A percentile compares a stretch with the other conserved stretches of the same genome.
Conservation (phyloP, 352 stramenopile species). For the Globisporangium ultimum region DNA sequence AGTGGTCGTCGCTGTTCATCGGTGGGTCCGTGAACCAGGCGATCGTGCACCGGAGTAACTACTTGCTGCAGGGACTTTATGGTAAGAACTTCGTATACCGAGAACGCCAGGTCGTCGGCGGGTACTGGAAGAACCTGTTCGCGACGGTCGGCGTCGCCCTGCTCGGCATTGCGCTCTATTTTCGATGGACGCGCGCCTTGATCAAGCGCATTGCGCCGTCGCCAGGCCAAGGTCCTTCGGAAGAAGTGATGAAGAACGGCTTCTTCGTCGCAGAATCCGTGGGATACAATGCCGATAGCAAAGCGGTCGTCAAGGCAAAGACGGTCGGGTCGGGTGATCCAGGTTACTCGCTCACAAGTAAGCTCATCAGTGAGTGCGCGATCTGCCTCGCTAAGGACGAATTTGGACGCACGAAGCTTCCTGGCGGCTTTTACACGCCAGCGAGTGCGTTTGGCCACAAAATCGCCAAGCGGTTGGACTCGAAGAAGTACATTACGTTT, state of each 20-base stretch:
- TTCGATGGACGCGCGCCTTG: slow-evolving; percentile 46
- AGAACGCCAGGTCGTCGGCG: slow-evolving; percentile 52
- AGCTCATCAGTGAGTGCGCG: slow-evolving; percentile 54
- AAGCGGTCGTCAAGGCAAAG: slow-evolving; percentile 38
- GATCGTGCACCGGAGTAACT: slow-evolving; percentile 75
- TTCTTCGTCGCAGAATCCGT: slow-evolving; percentile 57
- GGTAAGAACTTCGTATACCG: slow-evolving; percentile 60
- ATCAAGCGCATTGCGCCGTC: slow-evolving; percentile 64
- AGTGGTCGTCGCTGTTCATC: slow-evolving; percentile 70
- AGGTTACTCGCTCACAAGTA: slow-evolving; percentile 53
- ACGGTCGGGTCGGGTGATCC: slow-evolving; percentile 44
- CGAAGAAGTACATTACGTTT: slow-evolving; percentile 57
- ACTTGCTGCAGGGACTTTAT: slow-evolving; percentile 51
- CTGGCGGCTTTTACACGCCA: slow-evolving; percentile 59
- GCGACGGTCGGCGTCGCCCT: background rate
- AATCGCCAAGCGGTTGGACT: slow-evolving; percentile 42
- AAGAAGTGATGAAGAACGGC: slow-evolving; percentile 76
- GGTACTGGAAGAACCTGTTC: slow-evolving; percentile 18
- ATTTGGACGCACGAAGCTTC: slow-evolving; percentile 15
- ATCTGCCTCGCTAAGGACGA: slow-evolving; percentile 59
- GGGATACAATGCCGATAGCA: slow-evolving; percentile 40
- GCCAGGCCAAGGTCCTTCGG: slow-evolving; percentile 78
- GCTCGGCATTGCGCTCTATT: slow-evolving; percentile 46
- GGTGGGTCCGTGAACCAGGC: slow-evolving; percentile 79
- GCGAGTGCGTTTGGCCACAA: slow-evolving; percentile 56